These are phyloP conservation scores for Phytomonas francai DNA, from an alignment of 208 protist species.

Conservation along the genomic window DNA sequence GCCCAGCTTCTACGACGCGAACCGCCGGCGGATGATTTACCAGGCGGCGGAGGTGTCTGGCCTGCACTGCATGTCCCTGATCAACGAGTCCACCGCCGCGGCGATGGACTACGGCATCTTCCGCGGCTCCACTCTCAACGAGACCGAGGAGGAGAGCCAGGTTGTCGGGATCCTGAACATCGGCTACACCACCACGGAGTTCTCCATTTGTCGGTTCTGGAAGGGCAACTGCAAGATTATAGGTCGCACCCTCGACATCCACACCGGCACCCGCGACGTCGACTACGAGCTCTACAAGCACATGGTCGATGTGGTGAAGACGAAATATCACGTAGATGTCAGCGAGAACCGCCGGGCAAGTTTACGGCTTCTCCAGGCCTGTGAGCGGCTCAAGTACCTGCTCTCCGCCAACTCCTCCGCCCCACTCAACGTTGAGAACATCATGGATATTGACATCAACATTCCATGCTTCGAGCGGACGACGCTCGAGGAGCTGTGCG, in stretches of 20 bases:
- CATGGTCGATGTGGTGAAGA: constrained; percentile 65
- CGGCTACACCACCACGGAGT: constrained; percentile 74
- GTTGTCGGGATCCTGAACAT: constrained; percentile 85
- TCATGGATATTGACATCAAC: constrained; percentile 90
- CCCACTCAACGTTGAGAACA: constrained; percentile 82
- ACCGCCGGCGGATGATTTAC: constrained; percentile 75
- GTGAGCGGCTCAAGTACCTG: constrained; percentile 87
- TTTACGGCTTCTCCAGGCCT: constrained; percentile 75
- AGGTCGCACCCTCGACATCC: constrained; percentile 62
- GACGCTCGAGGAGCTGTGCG: constrained; percentile 61
- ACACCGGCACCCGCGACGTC: constrained; percentile 80
- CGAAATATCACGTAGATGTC: constrained; percentile 87
- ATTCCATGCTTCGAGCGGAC: constrained; percentile 72
- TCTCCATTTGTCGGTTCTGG: constrained; percentile 80
- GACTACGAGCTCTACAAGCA: constrained; percentile 78
- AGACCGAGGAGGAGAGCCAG: constrained; percentile 72
- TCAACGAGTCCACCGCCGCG: constrained; percentile 86
- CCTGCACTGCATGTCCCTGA: constrained; percentile 83
- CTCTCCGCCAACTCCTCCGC: constrained; percentile 82
- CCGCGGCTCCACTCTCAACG: constrained; percentile 64
- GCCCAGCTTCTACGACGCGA: constrained; percentile 81
- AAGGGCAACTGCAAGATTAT: constrained; percentile 76
- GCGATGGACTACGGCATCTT: constrained; percentile 91
- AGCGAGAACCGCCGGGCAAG: constrained; percentile 68
- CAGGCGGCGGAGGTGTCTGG: constrained; percentile 82